Percentiles rank a stretch among this genome's conserved stretches.
These are phyloP conservation scores for Piloderma croceum DNA, from an alignment of 768 basidiomycete genomes.

Conservation along the genomic window DNA sequence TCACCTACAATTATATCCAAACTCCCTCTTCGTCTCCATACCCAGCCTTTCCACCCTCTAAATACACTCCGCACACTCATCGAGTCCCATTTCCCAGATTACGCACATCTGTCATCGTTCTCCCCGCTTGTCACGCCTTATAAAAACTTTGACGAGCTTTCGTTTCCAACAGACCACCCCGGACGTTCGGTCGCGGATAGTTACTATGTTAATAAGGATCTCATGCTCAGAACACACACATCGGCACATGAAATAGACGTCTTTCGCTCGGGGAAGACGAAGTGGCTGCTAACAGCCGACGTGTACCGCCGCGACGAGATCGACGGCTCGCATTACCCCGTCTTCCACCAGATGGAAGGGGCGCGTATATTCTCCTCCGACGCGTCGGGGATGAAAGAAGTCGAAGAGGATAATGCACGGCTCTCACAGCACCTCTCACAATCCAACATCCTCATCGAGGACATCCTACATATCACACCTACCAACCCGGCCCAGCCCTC, in stretches of 20 bases:
- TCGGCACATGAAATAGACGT: slow-evolving; percentile 97
- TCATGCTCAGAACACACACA: slow-evolving; percentile 96
- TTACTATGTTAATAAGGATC: slow-evolving; percentile 87
- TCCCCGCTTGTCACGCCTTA: slow-evolving; percentile 86
- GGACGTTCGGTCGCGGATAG: slow-evolving; percentile 87
- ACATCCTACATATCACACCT: slow-evolving; percentile 65
- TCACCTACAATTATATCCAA: slow-evolving; percentile 82
- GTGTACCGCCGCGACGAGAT: slow-evolving; percentile 99
- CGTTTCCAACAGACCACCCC: slow-evolving; percentile 90
- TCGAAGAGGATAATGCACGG: slow-evolving; percentile 66
- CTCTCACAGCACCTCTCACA: slow-evolving; percentile 54
- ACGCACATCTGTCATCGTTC: slow-evolving; percentile 66
- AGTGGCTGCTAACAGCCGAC: slow-evolving; percentile 92
- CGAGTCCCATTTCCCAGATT: slow-evolving; percentile 77
- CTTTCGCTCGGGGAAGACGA: slow-evolving; percentile 67
- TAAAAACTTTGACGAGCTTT: slow-evolving; percentile 96
- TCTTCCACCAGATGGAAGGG: slow-evolving; percentile 98
- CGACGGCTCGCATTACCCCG: slow-evolving; percentile 92
- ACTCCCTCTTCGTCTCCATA: slow-evolving; percentile 69
- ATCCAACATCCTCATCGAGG: slow-evolving; percentile 83
- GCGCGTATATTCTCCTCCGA: slow-evolving; percentile 73
- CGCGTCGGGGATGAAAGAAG: slow-evolving; percentile 48
- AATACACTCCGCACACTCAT: slow-evolving; percentile 79
- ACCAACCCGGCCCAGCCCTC: slow-evolving; percentile 76
- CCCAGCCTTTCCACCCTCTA: slow-evolving; percentile 75